A percentile compares a stretch with the other conserved stretches of the same genome.
phyloP scores from a whole-genome alignment of 139 green algal genomes.

The Volvox reticuliferus region DNA sequence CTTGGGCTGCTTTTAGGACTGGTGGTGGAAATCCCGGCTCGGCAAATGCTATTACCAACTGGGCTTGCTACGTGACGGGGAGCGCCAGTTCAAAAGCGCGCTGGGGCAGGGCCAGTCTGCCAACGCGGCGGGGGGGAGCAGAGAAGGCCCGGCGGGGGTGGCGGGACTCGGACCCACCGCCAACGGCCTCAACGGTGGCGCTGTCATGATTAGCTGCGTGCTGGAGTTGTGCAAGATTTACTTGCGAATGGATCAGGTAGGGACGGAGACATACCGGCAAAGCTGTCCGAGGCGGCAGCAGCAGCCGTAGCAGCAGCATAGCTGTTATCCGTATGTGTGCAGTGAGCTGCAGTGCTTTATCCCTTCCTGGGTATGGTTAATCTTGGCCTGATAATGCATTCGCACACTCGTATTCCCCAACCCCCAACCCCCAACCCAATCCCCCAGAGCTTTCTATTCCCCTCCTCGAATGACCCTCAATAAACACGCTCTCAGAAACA shows the following conservation, averaged over 20 bases:
- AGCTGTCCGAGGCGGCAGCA: too few relatives aligned
- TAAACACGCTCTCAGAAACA: too few relatives aligned
- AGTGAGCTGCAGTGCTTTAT: too few relatives aligned
- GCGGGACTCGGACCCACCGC: background rate
- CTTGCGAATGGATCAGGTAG: constrained; percentile 79
- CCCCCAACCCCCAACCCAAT: too few relatives aligned
- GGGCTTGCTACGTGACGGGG: constrained; percentile 81
- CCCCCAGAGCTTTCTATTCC: too few relatives aligned
- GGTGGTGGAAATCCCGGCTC: constrained; percentile 89
- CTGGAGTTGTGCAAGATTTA: constrained; percentile 85
- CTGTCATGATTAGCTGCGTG: constrained; percentile 63
- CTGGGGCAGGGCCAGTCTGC: constrained; percentile 57
- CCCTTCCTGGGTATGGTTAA: too few relatives aligned
- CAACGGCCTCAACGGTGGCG: constrained; percentile 44
- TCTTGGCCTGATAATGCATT: too few relatives aligned
- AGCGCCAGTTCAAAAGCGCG: constrained; percentile 79
- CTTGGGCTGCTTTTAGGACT: constrained; percentile 64
- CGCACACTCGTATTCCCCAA: too few relatives aligned
- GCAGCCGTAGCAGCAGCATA: too few relatives aligned
- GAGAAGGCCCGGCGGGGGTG: background rate
- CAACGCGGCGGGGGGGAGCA: background rate
- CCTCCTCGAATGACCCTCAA: too few relatives aligned
- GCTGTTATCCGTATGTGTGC: too few relatives aligned
- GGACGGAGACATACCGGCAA: too few relatives aligned
- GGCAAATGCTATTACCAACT: constrained; percentile 90